Conservation (phyloP, 768 basidiomycete species). For the Mycena vitilis region DNA sequence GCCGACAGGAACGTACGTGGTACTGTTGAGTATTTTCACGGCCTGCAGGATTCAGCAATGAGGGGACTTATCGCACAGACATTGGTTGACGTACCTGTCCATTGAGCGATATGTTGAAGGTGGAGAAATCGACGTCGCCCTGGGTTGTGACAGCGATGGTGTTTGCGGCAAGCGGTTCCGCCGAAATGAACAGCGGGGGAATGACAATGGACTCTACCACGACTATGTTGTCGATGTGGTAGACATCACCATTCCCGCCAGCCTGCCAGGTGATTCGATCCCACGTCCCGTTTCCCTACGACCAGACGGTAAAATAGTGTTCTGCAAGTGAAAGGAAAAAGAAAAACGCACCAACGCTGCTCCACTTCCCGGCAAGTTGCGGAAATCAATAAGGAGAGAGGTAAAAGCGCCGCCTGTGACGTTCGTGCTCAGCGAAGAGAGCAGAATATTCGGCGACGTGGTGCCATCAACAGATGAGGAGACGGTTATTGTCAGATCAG, state of each 20-base stretch:
- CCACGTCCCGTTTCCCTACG: slow-evolving; percentile 56
- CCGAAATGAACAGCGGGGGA: slow-evolving; percentile 60
- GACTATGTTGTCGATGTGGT: slow-evolving; percentile 63
- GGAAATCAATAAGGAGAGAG: slow-evolving; percentile 61
- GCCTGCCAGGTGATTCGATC: slow-evolving; percentile 64
- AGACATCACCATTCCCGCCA: slow-evolving; percentile 57
- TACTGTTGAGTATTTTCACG: slow-evolving; percentile 48
- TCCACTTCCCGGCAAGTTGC: slow-evolving; percentile 55
- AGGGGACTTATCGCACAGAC: neutral
- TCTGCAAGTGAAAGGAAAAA: neutral
- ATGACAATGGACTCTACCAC: slow-evolving; percentile 58
- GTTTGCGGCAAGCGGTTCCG: slow-evolving; percentile 61
- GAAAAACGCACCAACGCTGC: slow-evolving; percentile 46
- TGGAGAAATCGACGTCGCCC: slow-evolving; percentile 57
- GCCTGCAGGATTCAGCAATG: slow-evolving; percentile 36
- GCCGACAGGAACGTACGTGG: slow-evolving; percentile 56
- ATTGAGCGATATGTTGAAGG: slow-evolving; percentile 52
- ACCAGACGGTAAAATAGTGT: neutral
- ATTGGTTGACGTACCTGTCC: slow-evolving; percentile 45
- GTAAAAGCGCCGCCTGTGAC: slow-evolving; percentile 54
- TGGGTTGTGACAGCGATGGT: slow-evolving; percentile 61
- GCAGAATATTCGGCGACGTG: slow-evolving; percentile 52
- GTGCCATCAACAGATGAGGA: slow-evolving; percentile 51
- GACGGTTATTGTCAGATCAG: slow-evolving; percentile 56
- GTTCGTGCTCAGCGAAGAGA: slow-evolving; percentile 54